Base-by-base conservation (phyloP, 2,329 filamentous ascomycete genomes). In the Tolypocladium endophyticum region DNA sequence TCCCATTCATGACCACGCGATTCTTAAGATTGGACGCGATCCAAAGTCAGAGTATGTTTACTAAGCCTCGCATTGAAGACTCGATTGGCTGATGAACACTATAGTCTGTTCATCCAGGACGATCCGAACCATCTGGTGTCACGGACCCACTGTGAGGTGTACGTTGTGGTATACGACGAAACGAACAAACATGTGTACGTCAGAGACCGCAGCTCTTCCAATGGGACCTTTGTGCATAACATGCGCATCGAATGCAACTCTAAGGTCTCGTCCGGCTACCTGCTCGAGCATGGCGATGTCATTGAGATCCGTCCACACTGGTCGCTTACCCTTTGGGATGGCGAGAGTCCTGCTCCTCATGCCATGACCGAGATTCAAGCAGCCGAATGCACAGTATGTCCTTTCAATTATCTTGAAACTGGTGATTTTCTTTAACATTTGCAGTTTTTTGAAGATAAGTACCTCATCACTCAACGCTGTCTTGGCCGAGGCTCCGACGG, bases 81-180 rank as follows among this genome's bases (percentile, higher is more conserved):
- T 54, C 4, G 9, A 7, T 47, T 12, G 16, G 23, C 45, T 61
- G 35, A 58, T 28, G 28, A 35, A 3, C 23, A 78, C 2, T 50
- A 75, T 61, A 70, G 74, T 7, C 68, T 78, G 41, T 65, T 68
- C 28, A 74, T 84, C 45, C 65, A 69, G 12, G 66, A 68, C 53
- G 73, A 75, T 53, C 55, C 57, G n/a, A 64, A 73, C 2, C 69
- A 75, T 61, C 63, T 66, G 0, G 73, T 85, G 25, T 85, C 82
- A 1, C 77, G 80, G 57, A 74, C 76, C 33, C 82, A 85, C 58
- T 80, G 82, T 63, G 79, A 83, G 63, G 72, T 85, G 38, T 85
- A 84, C 66, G 78, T 78, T 1, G 71, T 85, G 47, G 67, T 77
- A 12, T 82, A 83, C 61, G 80, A 83, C 53, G 67, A 70, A 25